Base-by-base conservation (phyloP, 2,329 filamentous ascomycete genomes). In the Penicillium sp. region DNA sequence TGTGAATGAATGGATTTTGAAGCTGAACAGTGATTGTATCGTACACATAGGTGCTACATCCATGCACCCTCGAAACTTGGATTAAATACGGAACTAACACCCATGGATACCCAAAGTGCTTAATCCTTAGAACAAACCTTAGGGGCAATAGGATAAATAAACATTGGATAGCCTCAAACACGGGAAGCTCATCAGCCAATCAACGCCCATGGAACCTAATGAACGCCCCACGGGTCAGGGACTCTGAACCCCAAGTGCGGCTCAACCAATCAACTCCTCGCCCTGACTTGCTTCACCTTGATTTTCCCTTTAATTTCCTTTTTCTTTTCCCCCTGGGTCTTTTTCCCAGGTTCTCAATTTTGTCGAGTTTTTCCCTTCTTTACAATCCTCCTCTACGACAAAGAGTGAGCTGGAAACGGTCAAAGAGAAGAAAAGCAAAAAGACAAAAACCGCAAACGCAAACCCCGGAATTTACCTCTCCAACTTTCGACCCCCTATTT, bases 251-350 rank as follows among this genome's bases (percentile, higher is more conserved):
- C 33, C 30, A 48, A 48, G 7, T 28, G 31, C 43, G 52, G 52
- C 34, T 54, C 46, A 28, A 30, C 50, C 50, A 51, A 54, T 51
- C 36, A 48, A 34, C 2, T 16, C 22, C 35, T 42, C 42, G 38
- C 34, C n/a, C 35, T 29, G 36, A 43, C 18, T 43, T 48, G 50
- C 53, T 52, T 54, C 43, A 50, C 33, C 31, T 40, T 49, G 28
- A 28, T 49, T 44, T 49, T 49, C 34, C 40, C 19, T 38, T 46
- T 35, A 40, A 39, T 18, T 51, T 13, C 31, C 18, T 38, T 19
- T 25, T 25, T 25, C 7, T 10, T 31, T 11, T 10, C 38, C 43
- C 33, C 42, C 33, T 36, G 27, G 14, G 38, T 43, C 22, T 48
- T 16, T 18, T 44, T 31, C 37, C 18, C 11, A 4, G 12, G 28